Percentiles rank a stretch among this genome's conserved stretches.
phyloP scores from a whole-genome alignment of 1,139 yeast species.

The Suhomyces choctaworum region DNA sequence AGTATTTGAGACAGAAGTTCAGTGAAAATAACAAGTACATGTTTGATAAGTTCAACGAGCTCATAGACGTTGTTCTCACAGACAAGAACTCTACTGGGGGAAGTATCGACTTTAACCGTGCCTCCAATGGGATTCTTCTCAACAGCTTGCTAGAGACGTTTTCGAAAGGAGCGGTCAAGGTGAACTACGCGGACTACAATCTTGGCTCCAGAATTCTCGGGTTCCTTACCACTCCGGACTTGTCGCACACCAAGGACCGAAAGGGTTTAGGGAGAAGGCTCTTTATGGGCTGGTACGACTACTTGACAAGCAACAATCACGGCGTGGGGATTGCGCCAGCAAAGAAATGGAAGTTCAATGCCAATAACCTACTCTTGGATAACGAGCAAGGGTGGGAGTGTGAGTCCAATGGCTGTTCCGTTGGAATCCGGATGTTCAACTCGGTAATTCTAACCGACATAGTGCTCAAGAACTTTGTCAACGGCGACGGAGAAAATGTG shows the following conservation, averaged over 20 bases:
- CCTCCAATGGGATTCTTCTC: slow-evolving; percentile 15
- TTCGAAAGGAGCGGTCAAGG: slow-evolving; percentile 37
- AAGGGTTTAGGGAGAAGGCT: slow-evolving; percentile 27
- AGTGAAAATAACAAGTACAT: slow-evolving; percentile 27
- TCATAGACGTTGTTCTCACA: slow-evolving; percentile 27
- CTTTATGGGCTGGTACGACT: slow-evolving; percentile 46
- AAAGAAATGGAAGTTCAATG: slow-evolving; percentile 35
- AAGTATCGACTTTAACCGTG: slow-evolving; percentile 8
- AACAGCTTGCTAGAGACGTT: slow-evolving; percentile 31
- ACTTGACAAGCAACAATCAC: slow-evolving; percentile 22
- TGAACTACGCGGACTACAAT: slow-evolving; percentile 45
- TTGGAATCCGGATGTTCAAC: slow-evolving; percentile 38
- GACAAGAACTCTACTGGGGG: slow-evolving; percentile 3
- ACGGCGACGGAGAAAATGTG: slow-evolving; percentile 8
- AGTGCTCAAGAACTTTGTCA: slow-evolving; percentile 24
- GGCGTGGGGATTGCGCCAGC: slow-evolving; percentile 12
- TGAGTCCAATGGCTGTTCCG: slow-evolving; percentile 27
- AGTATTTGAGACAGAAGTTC: slow-evolving; percentile 23
- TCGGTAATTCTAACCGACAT: slow-evolving; percentile 41
- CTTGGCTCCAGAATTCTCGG: slow-evolving; percentile 46
- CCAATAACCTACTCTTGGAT: slow-evolving; percentile 41
- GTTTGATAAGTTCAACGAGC: slow-evolving; percentile 27
- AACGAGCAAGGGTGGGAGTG: slow-evolving; percentile 41
- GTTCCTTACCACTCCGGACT: slow-evolving; percentile 31
- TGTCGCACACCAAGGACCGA: slow-evolving; percentile 9